A percentile compares a stretch with the other conserved stretches of the same genome.
phyloP scores from a whole-genome alignment of 306 rosid genomes.

The Quercus agrifolia region DNA sequence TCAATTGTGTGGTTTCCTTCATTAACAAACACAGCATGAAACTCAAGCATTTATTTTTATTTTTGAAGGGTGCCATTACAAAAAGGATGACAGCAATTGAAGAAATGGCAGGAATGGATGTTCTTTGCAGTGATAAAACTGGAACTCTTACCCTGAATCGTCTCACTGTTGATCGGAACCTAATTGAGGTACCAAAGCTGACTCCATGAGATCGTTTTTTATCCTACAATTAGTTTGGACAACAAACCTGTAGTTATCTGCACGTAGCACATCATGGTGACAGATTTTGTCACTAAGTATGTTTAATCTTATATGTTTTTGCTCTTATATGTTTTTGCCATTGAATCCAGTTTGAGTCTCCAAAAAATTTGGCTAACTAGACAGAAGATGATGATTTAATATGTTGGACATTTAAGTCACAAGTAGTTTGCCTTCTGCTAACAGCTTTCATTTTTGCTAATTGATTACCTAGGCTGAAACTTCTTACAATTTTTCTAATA shows the following conservation, averaged over 20 bases:
- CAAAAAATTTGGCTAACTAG: neutral
- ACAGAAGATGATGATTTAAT: neutral
- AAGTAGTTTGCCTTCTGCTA: neutral
- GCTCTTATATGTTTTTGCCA: neutral
- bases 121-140: conserved; percentile 87
- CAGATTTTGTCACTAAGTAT: neutral
- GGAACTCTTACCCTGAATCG: conserved; percentile 90
- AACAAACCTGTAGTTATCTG: neutral
- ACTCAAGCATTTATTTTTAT: conserved; percentile 3
- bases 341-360: neutral
- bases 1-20: neutral
- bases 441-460: neutral
- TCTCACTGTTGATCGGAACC: conserved; percentile 69
- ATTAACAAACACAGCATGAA: neutral
- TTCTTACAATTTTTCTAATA: neutral
- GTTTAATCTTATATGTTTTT: neutral
- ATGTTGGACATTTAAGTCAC: neutral
- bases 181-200: conserved; percentile 53
- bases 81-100: conserved; percentile 95
- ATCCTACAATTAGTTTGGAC: neutral
- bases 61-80: conserved; percentile 74
- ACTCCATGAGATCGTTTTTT: neutral
- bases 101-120: conserved; percentile 98
- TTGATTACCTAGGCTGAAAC: neutral
- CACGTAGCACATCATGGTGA: neutral